These are phyloP conservation scores for Rhizophagus prolifer DNA, from an alignment of 192 early-diverging fungal genomes.

Conservation along the genomic window DNA sequence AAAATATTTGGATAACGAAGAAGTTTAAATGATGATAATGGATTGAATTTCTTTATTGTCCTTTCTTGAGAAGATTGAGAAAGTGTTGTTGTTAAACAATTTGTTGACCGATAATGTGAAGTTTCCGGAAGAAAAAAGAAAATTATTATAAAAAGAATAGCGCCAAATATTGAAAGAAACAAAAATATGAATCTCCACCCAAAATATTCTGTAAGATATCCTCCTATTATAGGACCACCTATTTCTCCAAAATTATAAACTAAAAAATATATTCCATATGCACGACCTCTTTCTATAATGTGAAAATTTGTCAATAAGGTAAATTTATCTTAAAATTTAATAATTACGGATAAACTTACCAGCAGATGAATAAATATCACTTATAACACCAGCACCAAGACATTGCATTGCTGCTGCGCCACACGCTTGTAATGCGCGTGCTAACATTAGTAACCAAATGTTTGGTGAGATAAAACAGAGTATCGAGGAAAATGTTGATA, in stretches of 20 bases:
- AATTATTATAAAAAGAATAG: not conserved
- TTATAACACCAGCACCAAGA: conserved; percentile 40
- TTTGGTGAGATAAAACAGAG: conserved; percentile 38
- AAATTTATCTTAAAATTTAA: not conserved
- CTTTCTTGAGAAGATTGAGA: not conserved
- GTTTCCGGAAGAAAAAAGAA: conserved; percentile 12
- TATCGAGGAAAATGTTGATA: conserved; percentile 40
- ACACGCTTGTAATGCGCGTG: conserved; percentile 36
- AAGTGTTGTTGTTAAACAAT: not conserved
- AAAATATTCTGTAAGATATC: not conserved
- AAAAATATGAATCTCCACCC: conserved; percentile 17
- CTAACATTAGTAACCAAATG: conserved; percentile 41
- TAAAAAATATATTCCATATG: conserved; percentile 1
- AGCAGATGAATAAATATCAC: conserved; percentile 32
- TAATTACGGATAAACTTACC: not conserved
- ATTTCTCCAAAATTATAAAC: not conserved
- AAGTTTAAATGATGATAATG: not conserved
- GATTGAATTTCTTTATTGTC: not conserved
- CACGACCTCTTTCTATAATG: not conserved
- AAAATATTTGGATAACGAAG: not conserved
- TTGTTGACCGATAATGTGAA: not conserved
- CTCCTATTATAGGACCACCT: not conserved
- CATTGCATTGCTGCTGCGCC: conserved; percentile 11
- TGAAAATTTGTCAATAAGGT: not conserved
- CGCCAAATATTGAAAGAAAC: conserved; percentile 11